Conservation (phyloP, 2,329 filamentous ascomycete genomes). For the Neonectria hederae region DNA sequence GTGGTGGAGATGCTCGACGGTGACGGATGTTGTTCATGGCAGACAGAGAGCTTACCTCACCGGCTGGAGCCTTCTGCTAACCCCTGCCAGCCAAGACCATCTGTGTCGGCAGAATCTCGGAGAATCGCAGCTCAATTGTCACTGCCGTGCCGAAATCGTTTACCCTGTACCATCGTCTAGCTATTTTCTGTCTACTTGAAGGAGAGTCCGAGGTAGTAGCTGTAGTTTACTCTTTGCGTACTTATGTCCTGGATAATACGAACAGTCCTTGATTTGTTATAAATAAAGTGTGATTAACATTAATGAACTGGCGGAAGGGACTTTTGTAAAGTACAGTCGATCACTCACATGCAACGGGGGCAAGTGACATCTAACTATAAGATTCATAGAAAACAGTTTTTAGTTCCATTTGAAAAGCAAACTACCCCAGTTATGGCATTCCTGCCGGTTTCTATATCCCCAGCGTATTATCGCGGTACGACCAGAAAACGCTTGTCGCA, state of each 20-base stretch:
- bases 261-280: no score
- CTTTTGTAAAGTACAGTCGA: no score
- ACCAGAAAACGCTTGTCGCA: background rate
- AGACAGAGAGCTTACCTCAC: conserved; percentile 54
- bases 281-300: no score
- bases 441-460: no score
- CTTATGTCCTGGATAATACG: background rate
- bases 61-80: conserved; percentile 50
- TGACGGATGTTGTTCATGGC: conserved; percentile 35
- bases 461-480: background rate
- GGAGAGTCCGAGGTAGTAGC: background rate
- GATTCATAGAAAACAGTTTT: no score
- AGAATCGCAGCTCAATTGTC: background rate
- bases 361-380: no score
- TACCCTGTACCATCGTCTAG: conserved; percentile 17
- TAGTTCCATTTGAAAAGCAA: background rate
- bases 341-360: no score
- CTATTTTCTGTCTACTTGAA: background rate
- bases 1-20: conserved; percentile 26
- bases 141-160: background rate
- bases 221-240: background rate
- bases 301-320: no score
- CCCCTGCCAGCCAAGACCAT: conserved; percentile 28
- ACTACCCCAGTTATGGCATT: background rate
- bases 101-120: conserved; percentile 48